Base-by-base conservation (phyloP, 1,284 basidiomycete genomes). In the Porodaedalea pini region DNA sequence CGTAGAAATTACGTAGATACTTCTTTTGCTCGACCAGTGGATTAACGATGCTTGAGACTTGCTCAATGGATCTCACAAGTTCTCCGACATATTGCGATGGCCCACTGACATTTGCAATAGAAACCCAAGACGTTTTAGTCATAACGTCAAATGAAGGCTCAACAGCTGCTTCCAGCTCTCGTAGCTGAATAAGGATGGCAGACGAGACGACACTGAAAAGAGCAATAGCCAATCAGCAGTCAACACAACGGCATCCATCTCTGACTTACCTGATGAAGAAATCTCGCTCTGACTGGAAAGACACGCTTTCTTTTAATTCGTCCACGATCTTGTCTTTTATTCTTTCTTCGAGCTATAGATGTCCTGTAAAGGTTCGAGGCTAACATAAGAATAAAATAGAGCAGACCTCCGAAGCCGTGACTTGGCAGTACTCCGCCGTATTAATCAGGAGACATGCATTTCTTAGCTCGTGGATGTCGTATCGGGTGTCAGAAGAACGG, bases 351-450 rank as follows among this genome's bases (percentile, higher is more conserved):
- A 99, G 80, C 89, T 96, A 65, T 31, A 41, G 59, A 11, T 45
- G 10, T 8, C 8, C 3, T 34, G 47, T 25, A 17, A 27, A 15
- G 11, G 27, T 34, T 27, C 17, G 19, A 51, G 41, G 34, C 54
- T 37, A 57, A 47, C 51, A 31, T 15, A 2, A 47, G 19, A 27
- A 19, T 6, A 25, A 50, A 17, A 40, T 62, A 15, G 3, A 27
- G 17, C 72, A 19, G 64, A 86, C 92, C 79, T 97, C 94, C 19
- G 84, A 69, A 1, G 94, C 90, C 1, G 96, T 99, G 3, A 84
- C 88, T 64, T 94, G 89, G 70, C 97, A 99, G 71, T 99, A 99
- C 67, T 99, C 96, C 1, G 95, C 95, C 0, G 97, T 99, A 68
- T 99, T 99, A 67, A 99, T 86, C 21, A 97, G 75, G 17, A 93